Evolutionary conservation across 2,329 filamentous ascomycete species (phyloP).

Genomic region (Byssoonygena ceratinophila): DNA sequence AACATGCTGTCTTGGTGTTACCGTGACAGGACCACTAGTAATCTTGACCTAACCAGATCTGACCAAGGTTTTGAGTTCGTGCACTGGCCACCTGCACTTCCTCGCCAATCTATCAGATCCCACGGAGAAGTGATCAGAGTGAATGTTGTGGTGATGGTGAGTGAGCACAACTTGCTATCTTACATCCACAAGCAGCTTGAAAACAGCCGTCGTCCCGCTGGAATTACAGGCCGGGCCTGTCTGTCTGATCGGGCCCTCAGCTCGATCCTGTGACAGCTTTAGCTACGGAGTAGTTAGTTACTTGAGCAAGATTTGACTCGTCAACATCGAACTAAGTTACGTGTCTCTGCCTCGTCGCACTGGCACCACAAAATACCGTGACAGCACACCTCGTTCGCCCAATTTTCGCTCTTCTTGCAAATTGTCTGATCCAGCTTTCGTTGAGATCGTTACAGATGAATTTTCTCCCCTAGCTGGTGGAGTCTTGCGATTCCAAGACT

Average conservation of each 20-base stretch:
- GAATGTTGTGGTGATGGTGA: not conserved
- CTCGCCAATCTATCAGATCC: too few relatives aligned
- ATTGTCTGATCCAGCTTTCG: not conserved
- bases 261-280: conserved; percentile 1
- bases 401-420: not conserved
- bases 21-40: not conserved
- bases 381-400: not conserved
- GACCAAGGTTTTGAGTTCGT: not conserved
- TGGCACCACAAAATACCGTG: not conserved
- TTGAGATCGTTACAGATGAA: not conserved
- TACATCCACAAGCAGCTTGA: too few relatives aligned
- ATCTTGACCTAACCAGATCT: not conserved
- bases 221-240: too few relatives aligned
- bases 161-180: too few relatives aligned
- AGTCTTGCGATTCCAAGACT: too few relatives aligned
- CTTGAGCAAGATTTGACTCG: not conserved
- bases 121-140: too few relatives aligned
- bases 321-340: not conserved
- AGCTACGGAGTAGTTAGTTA: not conserved
- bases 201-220: too few relatives aligned
- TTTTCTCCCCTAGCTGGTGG: not conserved
- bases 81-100: not conserved
- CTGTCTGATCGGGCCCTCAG: too few relatives aligned
- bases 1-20: not conserved
- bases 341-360: conserved; percentile 1